Evolutionary conservation across 192 early-diverging fungal species (phyloP).

Genomic region (Allomyces javanicus): DNA sequence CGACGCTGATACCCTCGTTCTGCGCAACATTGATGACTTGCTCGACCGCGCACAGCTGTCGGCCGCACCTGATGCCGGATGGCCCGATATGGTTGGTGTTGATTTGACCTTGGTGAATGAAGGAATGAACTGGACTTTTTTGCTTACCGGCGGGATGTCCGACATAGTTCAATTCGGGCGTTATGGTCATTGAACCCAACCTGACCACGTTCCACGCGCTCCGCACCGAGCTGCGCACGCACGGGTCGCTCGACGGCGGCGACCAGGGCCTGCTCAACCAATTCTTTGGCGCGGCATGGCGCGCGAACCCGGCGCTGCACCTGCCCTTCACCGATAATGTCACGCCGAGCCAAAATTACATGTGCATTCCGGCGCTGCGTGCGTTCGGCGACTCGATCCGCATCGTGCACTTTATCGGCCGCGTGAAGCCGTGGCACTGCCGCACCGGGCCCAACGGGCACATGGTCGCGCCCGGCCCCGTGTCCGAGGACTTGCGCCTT

Average conservation of each 20-base stretch:
- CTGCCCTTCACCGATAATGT: slow-evolving; percentile 84
- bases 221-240: too few species aligned
- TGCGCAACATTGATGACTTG: slow-evolving; percentile 59
- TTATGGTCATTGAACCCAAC: background rate
- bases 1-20: slow-evolving; percentile 72
- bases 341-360: slow-evolving; percentile 57
- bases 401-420: slow-evolving; percentile 83
- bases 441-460: slow-evolving; percentile 14
- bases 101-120: background rate
- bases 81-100: slow-evolving; percentile 46
- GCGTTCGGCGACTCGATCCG: slow-evolving; percentile 41
- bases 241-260: slow-evolving; percentile 29
- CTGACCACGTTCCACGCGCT: background rate
- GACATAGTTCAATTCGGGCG: slow-evolving; percentile 74
- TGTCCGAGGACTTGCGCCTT: too few species aligned
- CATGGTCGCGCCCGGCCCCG: too few species aligned
- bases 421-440: slow-evolving; percentile 78
- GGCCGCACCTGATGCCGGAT: slow-evolving; percentile 78
- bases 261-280: slow-evolving; percentile 87
- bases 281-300: slow-evolving; percentile 57
- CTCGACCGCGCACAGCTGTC: slow-evolving; percentile 54
- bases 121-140: background rate
- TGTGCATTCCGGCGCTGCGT: slow-evolving; percentile 44
- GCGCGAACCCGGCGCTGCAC: slow-evolving; percentile 11
- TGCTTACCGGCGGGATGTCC: background rate